Conservation (phyloP, 108 stramenopile genomes). For the Nannochloropsis oceanica region DNA sequence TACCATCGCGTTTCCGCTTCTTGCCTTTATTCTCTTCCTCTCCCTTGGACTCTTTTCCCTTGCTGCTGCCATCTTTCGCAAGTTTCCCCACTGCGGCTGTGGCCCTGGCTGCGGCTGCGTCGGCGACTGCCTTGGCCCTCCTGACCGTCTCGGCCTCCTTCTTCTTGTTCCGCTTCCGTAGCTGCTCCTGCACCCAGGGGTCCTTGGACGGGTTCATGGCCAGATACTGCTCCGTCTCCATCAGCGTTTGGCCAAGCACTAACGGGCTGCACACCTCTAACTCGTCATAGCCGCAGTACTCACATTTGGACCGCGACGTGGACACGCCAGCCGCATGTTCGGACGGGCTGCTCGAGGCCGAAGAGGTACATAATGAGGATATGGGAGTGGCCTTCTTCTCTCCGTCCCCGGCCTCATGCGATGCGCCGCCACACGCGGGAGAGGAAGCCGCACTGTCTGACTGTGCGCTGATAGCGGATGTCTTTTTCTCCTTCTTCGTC, state of each 20-base stretch:
- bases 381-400: not conserved
- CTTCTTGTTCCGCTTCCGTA: not conserved
- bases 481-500: not conserved
- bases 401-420: not conserved
- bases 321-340: not conserved
- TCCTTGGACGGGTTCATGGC: not conserved
- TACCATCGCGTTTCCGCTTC: not conserved
- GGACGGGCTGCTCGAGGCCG: not conserved
- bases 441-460: not conserved
- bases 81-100: not conserved
- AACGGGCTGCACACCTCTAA: constrained; percentile 14
- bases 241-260: constrained; percentile 5
- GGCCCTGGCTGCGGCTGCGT: not conserved
- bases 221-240: not conserved
- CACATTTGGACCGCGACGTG: constrained; percentile 1
- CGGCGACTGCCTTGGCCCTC: not conserved
- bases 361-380: no score
- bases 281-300: constrained; percentile 5
- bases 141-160: not conserved
- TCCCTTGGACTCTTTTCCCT: not conserved
- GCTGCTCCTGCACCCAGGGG: no score
- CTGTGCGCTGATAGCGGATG: not conserved
- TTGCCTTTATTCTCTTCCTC: not conserved
- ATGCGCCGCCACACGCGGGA: not conserved
- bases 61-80: not conserved